Conservation (phyloP, 371 early-diverging fungal species). For the Lichtheimia ramosa region DNA sequence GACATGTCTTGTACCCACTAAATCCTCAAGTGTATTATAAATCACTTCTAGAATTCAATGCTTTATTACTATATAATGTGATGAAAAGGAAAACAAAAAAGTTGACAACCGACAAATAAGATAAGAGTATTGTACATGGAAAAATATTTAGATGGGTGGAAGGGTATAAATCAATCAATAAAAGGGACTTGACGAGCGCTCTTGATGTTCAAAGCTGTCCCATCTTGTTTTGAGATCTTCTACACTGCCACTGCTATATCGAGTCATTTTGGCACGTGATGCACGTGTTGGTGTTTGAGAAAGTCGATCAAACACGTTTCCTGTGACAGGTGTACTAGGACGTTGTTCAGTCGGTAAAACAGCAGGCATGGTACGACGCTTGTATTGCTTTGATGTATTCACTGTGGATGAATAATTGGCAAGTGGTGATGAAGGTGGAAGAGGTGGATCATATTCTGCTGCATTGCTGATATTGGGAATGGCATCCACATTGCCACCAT, state of each 20-base stretch:
- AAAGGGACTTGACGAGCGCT: neutral
- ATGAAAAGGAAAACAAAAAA: no score
- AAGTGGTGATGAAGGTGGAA: slow-evolving; percentile 17
- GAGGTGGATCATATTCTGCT: slow-evolving; percentile 6
- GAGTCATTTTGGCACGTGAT: slow-evolving; percentile 39
- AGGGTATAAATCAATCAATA: neutral
- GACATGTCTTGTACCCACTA: no score
- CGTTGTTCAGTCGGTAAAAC: neutral
- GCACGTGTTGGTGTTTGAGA: slow-evolving; percentile 44
- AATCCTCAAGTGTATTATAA: no score
- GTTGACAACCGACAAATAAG: no score
- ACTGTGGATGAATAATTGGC: slow-evolving; percentile 4
- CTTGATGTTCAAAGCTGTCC: slow-evolving; percentile 10
- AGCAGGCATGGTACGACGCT: slow-evolving; percentile 8
- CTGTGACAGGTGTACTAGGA: slow-evolving; percentile 24
- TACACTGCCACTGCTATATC: slow-evolving; percentile 24
- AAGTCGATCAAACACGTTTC: slow-evolving; percentile 41
- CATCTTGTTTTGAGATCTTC: slow-evolving; percentile 19
- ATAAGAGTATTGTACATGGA: no score
- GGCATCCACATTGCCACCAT: neutral
- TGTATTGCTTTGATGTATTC: neutral
- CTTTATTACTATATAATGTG: no score
- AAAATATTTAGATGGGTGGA: no score
- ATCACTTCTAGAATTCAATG: no score
- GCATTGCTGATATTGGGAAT: slow-evolving; percentile 1